These are phyloP conservation scores for Hypoxylon sp. DNA, from an alignment of 2,329 filamentous ascomycete genomes.

Conservation along the genomic window DNA sequence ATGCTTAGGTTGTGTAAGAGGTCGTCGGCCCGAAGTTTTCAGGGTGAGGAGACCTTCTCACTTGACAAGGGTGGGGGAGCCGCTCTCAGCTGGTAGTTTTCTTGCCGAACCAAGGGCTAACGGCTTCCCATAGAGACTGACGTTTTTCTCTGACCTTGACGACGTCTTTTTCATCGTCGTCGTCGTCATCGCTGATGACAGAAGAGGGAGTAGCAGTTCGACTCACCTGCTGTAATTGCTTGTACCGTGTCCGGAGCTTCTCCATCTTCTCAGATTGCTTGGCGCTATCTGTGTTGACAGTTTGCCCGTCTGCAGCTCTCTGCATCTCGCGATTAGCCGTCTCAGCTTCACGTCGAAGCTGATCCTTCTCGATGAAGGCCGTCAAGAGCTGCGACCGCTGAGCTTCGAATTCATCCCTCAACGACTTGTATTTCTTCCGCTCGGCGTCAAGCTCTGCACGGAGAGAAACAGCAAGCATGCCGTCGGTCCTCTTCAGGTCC, in stretches of 20 bases:
- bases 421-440: slow-evolving; percentile 65
- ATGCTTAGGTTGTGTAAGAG: slow-evolving; percentile 8
- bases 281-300: slow-evolving; percentile 53
- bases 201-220: slow-evolving; percentile 32
- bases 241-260: slow-evolving; percentile 69
- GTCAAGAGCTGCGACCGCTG: slow-evolving; percentile 73
- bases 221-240: slow-evolving; percentile 73
- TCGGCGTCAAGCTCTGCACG: slow-evolving; percentile 70
- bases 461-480: slow-evolving; percentile 71
- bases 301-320: slow-evolving; percentile 53
- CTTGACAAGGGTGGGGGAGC: slow-evolving; percentile 43
- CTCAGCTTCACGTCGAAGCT: slow-evolving; percentile 69
- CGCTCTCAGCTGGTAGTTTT: slow-evolving; percentile 26
- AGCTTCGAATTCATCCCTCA: slow-evolving; percentile 68
- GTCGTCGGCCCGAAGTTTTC: slow-evolving; percentile 14
- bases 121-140: slow-evolving; percentile 46
- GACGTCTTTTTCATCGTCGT: slow-evolving; percentile 39
- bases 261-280: slow-evolving; percentile 68
- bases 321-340: slow-evolving; percentile 61
- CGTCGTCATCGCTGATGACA: slow-evolving; percentile 31
- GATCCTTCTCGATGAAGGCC: slow-evolving; percentile 72
- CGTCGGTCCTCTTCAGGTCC: slow-evolving; percentile 72
- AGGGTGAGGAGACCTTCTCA: slow-evolving; percentile 26
- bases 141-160: slow-evolving; percentile 45
- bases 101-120: slow-evolving; percentile 37